Percentiles rank a stretch among this genome's conserved stretches.
Conservation (phyloP, 2,329 filamentous ascomycete genomes). For the Paecilomyces formosus region DNA sequence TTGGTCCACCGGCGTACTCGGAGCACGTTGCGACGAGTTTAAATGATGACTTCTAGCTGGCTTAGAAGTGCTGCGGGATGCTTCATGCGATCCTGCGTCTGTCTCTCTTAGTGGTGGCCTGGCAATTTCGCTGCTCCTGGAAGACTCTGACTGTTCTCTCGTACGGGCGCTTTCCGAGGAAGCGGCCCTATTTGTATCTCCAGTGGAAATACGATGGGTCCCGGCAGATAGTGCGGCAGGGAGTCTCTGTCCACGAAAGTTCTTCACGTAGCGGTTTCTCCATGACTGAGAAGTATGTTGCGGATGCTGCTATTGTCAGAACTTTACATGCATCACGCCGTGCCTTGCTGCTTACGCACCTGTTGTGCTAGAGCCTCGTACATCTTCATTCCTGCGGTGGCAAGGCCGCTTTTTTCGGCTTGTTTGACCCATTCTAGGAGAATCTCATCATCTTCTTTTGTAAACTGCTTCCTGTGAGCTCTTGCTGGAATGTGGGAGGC, state of each 20-base stretch:
- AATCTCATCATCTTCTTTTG: conserved; percentile 37
- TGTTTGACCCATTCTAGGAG: conserved; percentile 38
- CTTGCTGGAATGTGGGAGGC: conserved; percentile 30
- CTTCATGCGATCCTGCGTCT: not conserved
- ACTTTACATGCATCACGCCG: conserved; percentile 2
- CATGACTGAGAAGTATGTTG: conserved; percentile 43
- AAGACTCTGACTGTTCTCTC: not conserved
- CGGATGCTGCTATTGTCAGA: conserved; percentile 24
- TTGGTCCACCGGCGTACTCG: not conserved
- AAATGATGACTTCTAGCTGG: not conserved
- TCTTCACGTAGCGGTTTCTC: conserved; percentile 40
- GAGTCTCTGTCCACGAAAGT: conserved; percentile 25
- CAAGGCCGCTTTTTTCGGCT: conserved; percentile 22
- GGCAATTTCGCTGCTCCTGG: not conserved
- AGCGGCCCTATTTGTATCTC: not conserved
- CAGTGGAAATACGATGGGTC: conserved; percentile 3
- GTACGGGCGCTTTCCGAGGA: not conserved
- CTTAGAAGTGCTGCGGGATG: not conserved
- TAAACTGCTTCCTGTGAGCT: conserved; percentile 26
- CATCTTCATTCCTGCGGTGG: conserved; percentile 34
- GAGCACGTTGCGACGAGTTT: not conserved
- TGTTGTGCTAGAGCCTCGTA: conserved; percentile 36
- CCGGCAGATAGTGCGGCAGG: conserved; percentile 20
- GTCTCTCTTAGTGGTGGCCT: not conserved
- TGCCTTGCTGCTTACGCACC: conserved; percentile 17